Percentiles rank a stretch among this genome's conserved stretches.
These are phyloP conservation scores for Mortierella sp. DNA, from an alignment of 371 early-diverging fungal genomes.

Conservation along the genomic window DNA sequence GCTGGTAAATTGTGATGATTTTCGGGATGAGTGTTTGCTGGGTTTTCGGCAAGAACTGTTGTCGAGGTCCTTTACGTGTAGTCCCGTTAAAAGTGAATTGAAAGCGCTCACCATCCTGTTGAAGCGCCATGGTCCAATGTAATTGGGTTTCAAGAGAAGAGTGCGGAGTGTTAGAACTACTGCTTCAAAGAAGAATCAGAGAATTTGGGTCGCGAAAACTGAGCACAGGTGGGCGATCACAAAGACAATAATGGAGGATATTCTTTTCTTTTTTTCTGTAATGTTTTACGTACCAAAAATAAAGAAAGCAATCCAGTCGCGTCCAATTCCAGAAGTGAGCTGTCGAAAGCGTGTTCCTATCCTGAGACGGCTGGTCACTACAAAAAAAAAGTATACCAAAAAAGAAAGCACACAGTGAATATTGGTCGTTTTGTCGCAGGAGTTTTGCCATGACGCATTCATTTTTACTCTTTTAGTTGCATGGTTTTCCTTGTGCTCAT, in stretches of 20 bases:
- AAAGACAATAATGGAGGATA: too few species aligned
- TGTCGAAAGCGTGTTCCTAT: background rate
- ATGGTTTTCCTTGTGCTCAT: background rate
- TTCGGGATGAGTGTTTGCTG: background rate
- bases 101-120: too few species aligned
- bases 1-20: background rate
- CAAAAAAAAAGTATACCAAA: too few species aligned
- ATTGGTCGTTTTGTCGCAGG: background rate
- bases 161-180: background rate
- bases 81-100: too few species aligned
- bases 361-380: background rate
- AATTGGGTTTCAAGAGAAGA: background rate
- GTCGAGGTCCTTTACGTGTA: background rate
- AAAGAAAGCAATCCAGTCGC: constrained; percentile 55
- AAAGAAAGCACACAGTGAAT: background rate
- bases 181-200: too few species aligned
- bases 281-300: constrained; percentile 39
- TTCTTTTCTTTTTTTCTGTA: too few species aligned
- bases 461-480: background rate
- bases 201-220: too few species aligned
- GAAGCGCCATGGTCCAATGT: too few species aligned
- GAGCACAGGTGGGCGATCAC: too few species aligned
- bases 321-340: constrained; percentile 26
- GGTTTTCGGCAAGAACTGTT: background rate
- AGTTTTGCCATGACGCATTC: background rate